Evolutionary conservation across 345 rosid genomes (phyloP), one percentile per base, ranked within the genome.

Genomic region (Pistacia atlantica): DNA sequence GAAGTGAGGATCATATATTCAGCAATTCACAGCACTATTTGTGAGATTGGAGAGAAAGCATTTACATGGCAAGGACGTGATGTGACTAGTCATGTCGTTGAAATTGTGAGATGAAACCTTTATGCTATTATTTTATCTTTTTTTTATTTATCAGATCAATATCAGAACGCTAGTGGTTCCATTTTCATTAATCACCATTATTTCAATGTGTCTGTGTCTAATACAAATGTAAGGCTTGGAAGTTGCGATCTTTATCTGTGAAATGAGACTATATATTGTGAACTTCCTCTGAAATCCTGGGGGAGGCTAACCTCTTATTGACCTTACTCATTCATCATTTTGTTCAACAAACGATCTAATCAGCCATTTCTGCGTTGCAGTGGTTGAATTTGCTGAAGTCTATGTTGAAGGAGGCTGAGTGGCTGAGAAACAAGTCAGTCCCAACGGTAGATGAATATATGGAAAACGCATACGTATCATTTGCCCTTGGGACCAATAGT

Each of bases 401-500:
- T 55, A 89, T 87, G 93, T 63, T 77, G 79, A 80, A 42, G 58
- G 99, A 96, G 87, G 84, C 90, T 4, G 79, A 82, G 80, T 91
- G 97, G 93, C 63, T 75, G 1, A 79, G 87, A 66, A 81, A 81
- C 72, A 89, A 83, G 80, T 57, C 82, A 16, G 87, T 87, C 37
- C 98, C 95, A 12, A 83, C 91, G 4, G 69, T 90, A 67, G 90
- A 86, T 56, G 88, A 92, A 73, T 96, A 93, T 80, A 91, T 93
- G 91, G 64, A 60, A 18, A 91, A 92, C 72, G 98, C 83, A 3
- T 84, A 84, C 52, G 33, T 85, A 52, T 93, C 98, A 69, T 85
- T 91, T 76, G 98, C 97, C 97, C 62, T 77, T 96, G 76, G 99
- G 97, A 69, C 99, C 98, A 3, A 87, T 92, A 58, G 85, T 93